phyloP scores from a whole-genome alignment of 305 asterid species.

The Plantago lanceolata region DNA sequence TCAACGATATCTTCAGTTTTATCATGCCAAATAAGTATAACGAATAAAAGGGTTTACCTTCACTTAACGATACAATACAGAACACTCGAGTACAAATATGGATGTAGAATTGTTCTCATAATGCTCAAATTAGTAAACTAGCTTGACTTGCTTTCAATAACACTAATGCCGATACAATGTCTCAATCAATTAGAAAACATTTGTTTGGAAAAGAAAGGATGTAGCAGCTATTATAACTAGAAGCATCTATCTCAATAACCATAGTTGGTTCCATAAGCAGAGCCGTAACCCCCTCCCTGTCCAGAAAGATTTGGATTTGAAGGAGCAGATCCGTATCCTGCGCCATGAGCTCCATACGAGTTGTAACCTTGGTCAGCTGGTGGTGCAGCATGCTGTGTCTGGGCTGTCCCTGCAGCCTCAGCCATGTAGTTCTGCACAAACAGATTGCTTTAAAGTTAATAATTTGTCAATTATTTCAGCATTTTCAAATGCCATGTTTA shows the following conservation, averaged over 20 bases:
- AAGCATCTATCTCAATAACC: constrained; percentile 51
- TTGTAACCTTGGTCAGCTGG: constrained; percentile 58
- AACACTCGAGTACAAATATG: not conserved
- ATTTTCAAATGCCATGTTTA: not conserved
- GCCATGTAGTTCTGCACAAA: constrained; percentile 53
- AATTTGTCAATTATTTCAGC: not conserved
- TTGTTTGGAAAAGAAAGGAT: not conserved
- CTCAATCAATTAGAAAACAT: not conserved
- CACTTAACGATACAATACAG: not conserved
- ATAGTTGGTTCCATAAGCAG: constrained; percentile 62
- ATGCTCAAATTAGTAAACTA: not conserved
- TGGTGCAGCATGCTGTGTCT: constrained; percentile 44
- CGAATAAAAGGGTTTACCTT: not conserved
- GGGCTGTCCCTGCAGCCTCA: constrained; percentile 60
- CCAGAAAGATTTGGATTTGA: constrained; percentile 52
- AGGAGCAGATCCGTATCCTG: constrained; percentile 52
- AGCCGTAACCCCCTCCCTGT: constrained; percentile 69
- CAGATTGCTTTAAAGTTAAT: constrained; percentile 2
- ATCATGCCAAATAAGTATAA: no score
- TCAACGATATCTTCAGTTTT: no score
- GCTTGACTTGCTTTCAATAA: not conserved
- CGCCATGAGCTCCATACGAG: constrained; percentile 49
- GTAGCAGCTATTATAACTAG: constrained; percentile 1
- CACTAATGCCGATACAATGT: not conserved
- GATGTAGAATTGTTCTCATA: not conserved